These are phyloP conservation scores for Globisporangium paroecandrum DNA, from an alignment of 352 stramenopile species.

Conservation along the genomic window DNA sequence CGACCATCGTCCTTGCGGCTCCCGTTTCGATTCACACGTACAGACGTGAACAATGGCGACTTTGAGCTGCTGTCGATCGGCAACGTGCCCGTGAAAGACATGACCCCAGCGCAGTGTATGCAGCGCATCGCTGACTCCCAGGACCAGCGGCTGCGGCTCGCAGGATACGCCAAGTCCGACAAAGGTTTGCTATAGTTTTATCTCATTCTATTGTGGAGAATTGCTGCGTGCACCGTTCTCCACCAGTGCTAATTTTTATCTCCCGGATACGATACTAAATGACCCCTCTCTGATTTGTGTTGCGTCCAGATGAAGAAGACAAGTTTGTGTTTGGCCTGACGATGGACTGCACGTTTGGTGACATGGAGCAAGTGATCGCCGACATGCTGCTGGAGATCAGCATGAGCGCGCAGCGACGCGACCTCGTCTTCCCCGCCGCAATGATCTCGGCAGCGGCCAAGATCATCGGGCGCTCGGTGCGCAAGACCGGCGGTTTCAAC, in stretches of 20 bases:
- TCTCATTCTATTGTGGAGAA: background rate
- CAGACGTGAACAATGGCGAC: conserved; percentile 57
- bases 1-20: conserved; percentile 35
- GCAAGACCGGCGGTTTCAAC: conserved; percentile 54
- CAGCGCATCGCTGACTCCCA: conserved; percentile 29
- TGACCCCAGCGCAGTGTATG: conserved; percentile 33
- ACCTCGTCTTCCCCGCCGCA: conserved; percentile 52
- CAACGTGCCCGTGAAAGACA: conserved; percentile 36
- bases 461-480: conserved; percentile 64
- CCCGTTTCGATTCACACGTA: conserved; percentile 51
- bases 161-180: conserved; percentile 22
- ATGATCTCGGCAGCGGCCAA: conserved; percentile 70
- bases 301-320: conserved; percentile 14
- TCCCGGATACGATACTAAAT: background rate
- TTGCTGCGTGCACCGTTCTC: background rate
- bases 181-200: conserved; percentile 13
- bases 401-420: conserved; percentile 65
- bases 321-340: conserved; percentile 63
- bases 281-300: background rate
- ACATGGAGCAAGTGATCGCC: conserved; percentile 73
- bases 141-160: conserved; percentile 22
- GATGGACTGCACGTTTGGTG: conserved; percentile 63
- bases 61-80: conserved; percentile 68
- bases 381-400: conserved; percentile 74
- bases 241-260: background rate